A percentile compares a stretch with the other conserved stretches of the same genome.
Evolutionary conservation across 169 alveolate species (phyloP).

Genomic region (Plasmodium fragile): DNA sequence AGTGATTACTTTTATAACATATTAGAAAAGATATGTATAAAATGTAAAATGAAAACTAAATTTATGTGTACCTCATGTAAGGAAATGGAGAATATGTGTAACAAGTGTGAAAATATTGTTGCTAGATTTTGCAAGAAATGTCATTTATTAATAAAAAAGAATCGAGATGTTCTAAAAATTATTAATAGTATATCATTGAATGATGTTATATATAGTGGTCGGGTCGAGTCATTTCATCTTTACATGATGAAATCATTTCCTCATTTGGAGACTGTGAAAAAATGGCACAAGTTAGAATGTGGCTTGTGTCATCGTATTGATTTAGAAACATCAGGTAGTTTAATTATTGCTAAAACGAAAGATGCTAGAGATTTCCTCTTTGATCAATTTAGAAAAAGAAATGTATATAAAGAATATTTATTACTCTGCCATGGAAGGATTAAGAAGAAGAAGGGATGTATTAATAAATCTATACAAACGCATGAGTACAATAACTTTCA

Average conservation of each 20-base stretch:
- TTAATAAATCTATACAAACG: conserved; percentile 81
- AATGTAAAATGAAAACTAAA: conserved; percentile 68
- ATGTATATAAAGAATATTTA: conserved; percentile 82
- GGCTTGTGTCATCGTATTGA: conserved; percentile 85
- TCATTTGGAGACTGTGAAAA: conserved; percentile 79
- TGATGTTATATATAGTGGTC: conserved; percentile 80
- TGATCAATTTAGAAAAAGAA: conserved; percentile 82
- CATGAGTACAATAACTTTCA: conserved; percentile 79
- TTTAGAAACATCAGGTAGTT: conserved; percentile 83
- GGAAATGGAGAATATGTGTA: conserved; percentile 54
- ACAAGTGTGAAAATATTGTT: conserved; percentile 46
- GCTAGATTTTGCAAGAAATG: conserved; percentile 60
- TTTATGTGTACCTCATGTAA: conserved; percentile 64
- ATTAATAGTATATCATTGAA: conserved; percentile 77
- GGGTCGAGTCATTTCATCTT: conserved; percentile 82
- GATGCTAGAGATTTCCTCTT: conserved; percentile 81
- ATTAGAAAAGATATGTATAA: conserved; percentile 59
- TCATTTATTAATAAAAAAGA: conserved; percentile 34
- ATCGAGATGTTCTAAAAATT: conserved; percentile 76
- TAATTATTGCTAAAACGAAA: conserved; percentile 81
- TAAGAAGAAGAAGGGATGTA: conserved; percentile 74
- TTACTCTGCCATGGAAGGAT: conserved; percentile 84
- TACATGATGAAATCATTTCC: conserved; percentile 84
- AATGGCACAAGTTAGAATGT: conserved; percentile 85
- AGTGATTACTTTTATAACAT: conserved; percentile 65